Conservation (phyloP, 345 rosid species). For the Zanthoxylum bungeanum region DNA sequence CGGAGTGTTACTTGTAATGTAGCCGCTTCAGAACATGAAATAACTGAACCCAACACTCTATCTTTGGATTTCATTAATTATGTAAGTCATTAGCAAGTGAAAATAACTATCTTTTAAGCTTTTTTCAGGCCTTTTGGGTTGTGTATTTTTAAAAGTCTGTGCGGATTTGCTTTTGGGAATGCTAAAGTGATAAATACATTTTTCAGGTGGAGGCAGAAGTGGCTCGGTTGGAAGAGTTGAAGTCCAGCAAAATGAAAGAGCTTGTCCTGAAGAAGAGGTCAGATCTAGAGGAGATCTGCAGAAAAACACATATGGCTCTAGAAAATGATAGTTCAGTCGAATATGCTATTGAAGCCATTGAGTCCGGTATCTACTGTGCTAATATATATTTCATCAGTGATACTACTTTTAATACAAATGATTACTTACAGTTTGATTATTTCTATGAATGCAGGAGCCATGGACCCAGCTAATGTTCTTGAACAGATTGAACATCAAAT, state of each 20-base stretch:
- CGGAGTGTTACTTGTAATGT: conserved; percentile 86
- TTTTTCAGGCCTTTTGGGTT: conserved; percentile 2
- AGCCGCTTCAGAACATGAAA: conserved; percentile 94
- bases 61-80: conserved; percentile 71
- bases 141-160: background rate
- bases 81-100: conserved; percentile 46
- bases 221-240: conserved; percentile 74
- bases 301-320: conserved; percentile 82
- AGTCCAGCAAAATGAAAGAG: conserved; percentile 95
- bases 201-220: conserved; percentile 91
- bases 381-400: background rate
- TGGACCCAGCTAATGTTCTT: conserved; percentile 62
- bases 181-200: conserved; percentile 11
- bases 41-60: conserved; percentile 79
- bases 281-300: conserved; percentile 86
- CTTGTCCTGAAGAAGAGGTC: conserved; percentile 88
- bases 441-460: conserved; percentile 40
- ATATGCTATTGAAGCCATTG: conserved; percentile 65
- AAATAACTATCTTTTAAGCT: conserved; percentile 7
- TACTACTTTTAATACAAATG: background rate
- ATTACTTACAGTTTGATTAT: background rate
- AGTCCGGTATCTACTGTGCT: conserved; percentile 52
- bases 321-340: conserved; percentile 63
- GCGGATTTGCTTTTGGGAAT: conserved; percentile 1
- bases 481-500: conserved; percentile 86